phyloP scores from a whole-genome alignment of 345 rosid genomes.

The Capsella bursapastoris region DNA sequence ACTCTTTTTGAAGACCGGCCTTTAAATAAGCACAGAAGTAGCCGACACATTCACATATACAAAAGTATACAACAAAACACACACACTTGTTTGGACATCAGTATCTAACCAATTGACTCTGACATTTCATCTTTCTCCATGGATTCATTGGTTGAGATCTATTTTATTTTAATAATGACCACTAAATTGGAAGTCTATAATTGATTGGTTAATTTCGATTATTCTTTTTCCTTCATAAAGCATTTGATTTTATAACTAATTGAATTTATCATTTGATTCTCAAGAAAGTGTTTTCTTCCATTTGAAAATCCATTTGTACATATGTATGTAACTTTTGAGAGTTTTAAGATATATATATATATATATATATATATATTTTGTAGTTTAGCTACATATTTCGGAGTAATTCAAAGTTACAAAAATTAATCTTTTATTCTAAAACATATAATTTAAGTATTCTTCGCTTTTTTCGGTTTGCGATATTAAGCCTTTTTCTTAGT shows the following conservation, averaged over 20 bases:
- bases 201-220: no score
- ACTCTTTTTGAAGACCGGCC: constrained; percentile 10
- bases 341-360: neutral
- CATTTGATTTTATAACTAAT: neutral
- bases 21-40: constrained; percentile 20
- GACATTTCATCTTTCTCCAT: constrained; percentile 42
- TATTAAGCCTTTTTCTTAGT: no score
- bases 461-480: no score
- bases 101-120: constrained; percentile 41
- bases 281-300: neutral
- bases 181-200: neutral
- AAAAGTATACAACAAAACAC: neutral
- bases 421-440: neutral
- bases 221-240: neutral
- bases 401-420: neutral
- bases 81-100: constrained; percentile 37
- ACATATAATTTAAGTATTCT: no score
- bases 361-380: neutral
- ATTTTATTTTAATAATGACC: neutral
- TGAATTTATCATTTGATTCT: neutral
- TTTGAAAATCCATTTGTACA: neutral
- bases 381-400: neutral
- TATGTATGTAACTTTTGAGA: neutral
- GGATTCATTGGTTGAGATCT: constrained; percentile 21
- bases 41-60: constrained; percentile 32